Percentiles rank a stretch among this genome's conserved stretches.
These are phyloP conservation scores for Trichoderma erinaceum DNA, from an alignment of 495 filamentous ascomycete genomes.

Conservation along the genomic window DNA sequence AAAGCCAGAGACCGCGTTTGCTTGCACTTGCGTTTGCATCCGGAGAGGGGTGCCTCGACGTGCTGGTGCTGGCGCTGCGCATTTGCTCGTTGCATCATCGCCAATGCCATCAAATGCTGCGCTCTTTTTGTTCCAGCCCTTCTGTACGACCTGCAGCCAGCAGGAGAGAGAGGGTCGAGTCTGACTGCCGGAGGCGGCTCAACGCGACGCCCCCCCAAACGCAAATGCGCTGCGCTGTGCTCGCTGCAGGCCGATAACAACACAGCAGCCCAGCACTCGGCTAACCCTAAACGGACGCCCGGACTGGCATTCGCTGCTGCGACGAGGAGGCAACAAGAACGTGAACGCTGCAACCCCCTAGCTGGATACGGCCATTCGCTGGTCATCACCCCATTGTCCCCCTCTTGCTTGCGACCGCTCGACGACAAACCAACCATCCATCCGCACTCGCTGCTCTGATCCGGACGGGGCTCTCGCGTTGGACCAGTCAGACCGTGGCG, in stretches of 20 bases:
- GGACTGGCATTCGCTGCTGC: not conserved
- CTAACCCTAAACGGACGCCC: slow-evolving; percentile 7
- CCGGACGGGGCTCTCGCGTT: not conserved
- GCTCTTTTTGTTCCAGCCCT: not conserved
- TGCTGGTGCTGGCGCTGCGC: too few relatives aligned
- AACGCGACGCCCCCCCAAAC: not conserved
- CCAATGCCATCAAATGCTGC: not conserved
- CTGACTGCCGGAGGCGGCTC: not conserved
- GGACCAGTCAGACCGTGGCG: not conserved
- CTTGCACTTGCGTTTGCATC: not conserved
- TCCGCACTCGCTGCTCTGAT: not conserved
- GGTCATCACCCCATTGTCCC: slow-evolving; percentile 1
- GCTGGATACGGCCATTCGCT: slow-evolving; percentile 9
- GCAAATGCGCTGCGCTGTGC: too few relatives aligned
- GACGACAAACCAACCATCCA: not conserved
- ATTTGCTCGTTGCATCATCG: too few relatives aligned
- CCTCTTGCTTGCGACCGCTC: not conserved
- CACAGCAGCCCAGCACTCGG: not conserved
- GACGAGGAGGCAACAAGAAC: not conserved
- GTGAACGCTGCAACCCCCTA: slow-evolving; percentile 5
- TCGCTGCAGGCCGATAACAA: slow-evolving; percentile 1
- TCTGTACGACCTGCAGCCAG: slow-evolving; percentile 8
- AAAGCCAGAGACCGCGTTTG: not conserved
- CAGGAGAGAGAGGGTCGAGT: not conserved
- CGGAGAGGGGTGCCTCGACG: too few relatives aligned